A percentile compares a stretch with the other conserved stretches of the same genome.
Evolutionary conservation across 768 basidiomycete species (phyloP).

Genomic region (Agaricus bisporus): DNA sequence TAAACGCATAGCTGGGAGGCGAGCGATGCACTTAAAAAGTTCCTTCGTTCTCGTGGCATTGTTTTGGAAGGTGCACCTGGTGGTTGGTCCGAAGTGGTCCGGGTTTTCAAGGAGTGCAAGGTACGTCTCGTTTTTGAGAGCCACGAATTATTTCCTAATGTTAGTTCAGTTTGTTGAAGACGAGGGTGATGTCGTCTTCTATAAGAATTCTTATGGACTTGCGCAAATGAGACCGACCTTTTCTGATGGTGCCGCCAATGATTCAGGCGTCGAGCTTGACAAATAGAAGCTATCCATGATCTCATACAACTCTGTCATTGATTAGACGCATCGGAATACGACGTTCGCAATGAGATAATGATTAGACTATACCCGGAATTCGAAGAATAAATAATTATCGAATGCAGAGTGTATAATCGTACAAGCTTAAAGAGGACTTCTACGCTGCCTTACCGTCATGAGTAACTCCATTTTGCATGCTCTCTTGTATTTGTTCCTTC

Average conservation of each 20-base stretch:
- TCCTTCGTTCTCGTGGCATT: slow-evolving; percentile 58
- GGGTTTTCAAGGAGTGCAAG: slow-evolving; percentile 76
- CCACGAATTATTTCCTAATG: not conserved
- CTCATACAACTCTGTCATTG: not conserved
- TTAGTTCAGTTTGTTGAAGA: slow-evolving; percentile 79
- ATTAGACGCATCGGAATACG: slow-evolving; percentile 3
- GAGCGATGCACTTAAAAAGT: slow-evolving; percentile 73
- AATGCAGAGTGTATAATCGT: not conserved
- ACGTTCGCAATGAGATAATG: slow-evolving; percentile 5
- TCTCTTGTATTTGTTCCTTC: slow-evolving; percentile 45
- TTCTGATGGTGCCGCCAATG: slow-evolving; percentile 47
- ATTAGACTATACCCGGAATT: not conserved
- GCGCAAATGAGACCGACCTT: slow-evolving; percentile 66
- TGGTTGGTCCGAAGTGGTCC: slow-evolving; percentile 76
- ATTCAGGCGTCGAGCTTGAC: slow-evolving; percentile 50
- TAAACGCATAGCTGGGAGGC: slow-evolving; percentile 73
- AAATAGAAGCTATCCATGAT: slow-evolving; percentile 25
- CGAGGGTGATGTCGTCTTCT: slow-evolving; percentile 85
- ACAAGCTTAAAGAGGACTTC: not conserved
- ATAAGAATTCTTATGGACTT: slow-evolving; percentile 80
- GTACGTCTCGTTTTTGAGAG: slow-evolving; percentile 21
- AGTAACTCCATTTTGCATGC: slow-evolving; percentile 13
- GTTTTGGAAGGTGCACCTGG: slow-evolving; percentile 65
- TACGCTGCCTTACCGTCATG: not conserved
- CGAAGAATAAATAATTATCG: not conserved